Evolutionary conservation across 2,329 filamentous ascomycete species (phyloP).

Genomic region (Aspergillus sp.): DNA sequence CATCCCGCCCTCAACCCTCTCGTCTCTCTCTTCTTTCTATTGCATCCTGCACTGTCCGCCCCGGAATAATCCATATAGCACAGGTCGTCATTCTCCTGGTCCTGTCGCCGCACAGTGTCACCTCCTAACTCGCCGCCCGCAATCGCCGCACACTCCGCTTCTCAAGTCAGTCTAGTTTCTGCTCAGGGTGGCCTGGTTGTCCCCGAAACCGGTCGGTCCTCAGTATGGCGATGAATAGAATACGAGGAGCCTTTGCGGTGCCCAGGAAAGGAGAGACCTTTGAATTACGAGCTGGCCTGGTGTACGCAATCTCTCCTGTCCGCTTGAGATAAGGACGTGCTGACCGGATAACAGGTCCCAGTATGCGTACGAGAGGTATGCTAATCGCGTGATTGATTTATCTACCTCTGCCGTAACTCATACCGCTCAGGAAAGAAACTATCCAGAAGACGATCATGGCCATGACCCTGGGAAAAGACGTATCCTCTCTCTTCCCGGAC

Average conservation of each 20-base stretch:
- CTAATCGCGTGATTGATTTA: constrained; percentile 1
- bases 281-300: constrained; percentile 86
- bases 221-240: constrained; percentile 87
- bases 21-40: constrained; percentile 5
- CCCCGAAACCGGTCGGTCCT: constrained; percentile 21
- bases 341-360: constrained; percentile 58
- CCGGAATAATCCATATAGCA: constrained; percentile 5
- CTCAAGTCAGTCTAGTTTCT: constrained; percentile 7
- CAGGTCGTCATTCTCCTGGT: constrained; percentile 8
- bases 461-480: constrained; percentile 98
- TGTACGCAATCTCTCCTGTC: constrained; percentile 36
- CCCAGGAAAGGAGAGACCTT: constrained; percentile 97
- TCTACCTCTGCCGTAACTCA: constrained; percentile 13
- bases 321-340: constrained; percentile 17
- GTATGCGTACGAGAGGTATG: constrained; percentile 87
- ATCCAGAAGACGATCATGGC: constrained; percentile 99
- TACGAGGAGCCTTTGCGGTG: constrained; percentile 83
- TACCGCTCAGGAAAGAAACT: constrained; percentile 66
- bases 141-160: constrained; percentile 14
- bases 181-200: constrained; percentile 25
- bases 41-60: constrained; percentile 2
- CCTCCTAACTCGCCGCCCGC: constrained; percentile 17
- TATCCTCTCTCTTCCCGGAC: constrained; percentile 92
- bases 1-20: constrained; percentile 4
- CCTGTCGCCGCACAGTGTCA: constrained; percentile 4